Base-by-base conservation (phyloP, 169 alveolate genomes). In the Plasmodium fragile region DNA sequence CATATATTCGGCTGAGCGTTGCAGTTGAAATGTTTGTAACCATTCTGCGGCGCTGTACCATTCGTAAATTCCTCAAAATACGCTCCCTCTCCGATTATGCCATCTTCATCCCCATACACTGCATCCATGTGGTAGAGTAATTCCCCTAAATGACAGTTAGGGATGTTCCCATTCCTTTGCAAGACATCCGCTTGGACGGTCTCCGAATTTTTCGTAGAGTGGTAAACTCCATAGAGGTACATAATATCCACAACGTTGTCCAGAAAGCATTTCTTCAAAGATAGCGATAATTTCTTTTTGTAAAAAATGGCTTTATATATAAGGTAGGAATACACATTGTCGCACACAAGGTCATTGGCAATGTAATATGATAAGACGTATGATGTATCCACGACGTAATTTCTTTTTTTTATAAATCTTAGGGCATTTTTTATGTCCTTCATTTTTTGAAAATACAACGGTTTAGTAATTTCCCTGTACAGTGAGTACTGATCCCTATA, bases 241-340 rank as follows among this genome's bases (percentile, higher is more conserved):
- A 89, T 65, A 32, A 89, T 55, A 59, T 89, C 94, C 36, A 89
- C 11, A 28, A 72, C 65, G 52, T 89, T 78, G 39, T 89, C 89
- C 72, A 89, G 36, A 41, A 53, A 16, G 28, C 72, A 59, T 49
- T 89, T 89, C 34, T 89, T 89, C 18, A 78, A 11, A 78, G 45
- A 89, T 13, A 77, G 55, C 2, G 94, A 71, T 78, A 89, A 79
- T 41, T 78, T 89, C 71, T 89, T 89, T 65, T 89, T 89, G 70
- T 89, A 89, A 89, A 89, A 89, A 28, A 89, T 36, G 18, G 83
- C 53, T 89, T 89, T 89, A 65, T 89, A 89, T n/a, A 89, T 32
- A 2, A 78, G 53, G 28, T 89, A 77, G 3, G 94, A 77, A 89
- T 78, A 89, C 22, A 89, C 81, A 89, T 89, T 78, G 52, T 89